A percentile compares a stretch with the other conserved stretches of the same genome.
Evolutionary conservation across 2,329 filamentous ascomycete genomes (phyloP).

Genomic region (Raffaelea deltoideospora): DNA sequence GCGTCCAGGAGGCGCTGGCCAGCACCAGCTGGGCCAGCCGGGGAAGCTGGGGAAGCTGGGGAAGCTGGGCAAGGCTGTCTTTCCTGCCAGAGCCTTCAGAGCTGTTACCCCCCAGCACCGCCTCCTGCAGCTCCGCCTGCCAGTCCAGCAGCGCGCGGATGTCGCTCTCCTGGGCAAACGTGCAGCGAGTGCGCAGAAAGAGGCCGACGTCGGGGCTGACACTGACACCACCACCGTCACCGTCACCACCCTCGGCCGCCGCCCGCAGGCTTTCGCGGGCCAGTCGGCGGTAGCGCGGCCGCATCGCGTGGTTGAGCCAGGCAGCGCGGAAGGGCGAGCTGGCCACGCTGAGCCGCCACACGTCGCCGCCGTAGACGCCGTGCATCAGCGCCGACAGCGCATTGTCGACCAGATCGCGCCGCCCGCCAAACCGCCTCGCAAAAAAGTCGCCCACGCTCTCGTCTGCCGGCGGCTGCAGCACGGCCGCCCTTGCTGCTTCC

Average conservation of each 20-base stretch:
- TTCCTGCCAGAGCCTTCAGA: too few relatives aligned
- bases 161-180: slow-evolving; percentile 1
- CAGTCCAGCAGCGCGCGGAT: slow-evolving; percentile 7
- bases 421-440: slow-evolving; percentile 31
- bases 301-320: slow-evolving; percentile 5
- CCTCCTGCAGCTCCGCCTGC: too few relatives aligned
- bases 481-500: slow-evolving; percentile 7
- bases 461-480: slow-evolving; percentile 25
- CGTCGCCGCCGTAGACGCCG: slow-evolving; percentile 85
- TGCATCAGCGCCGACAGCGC: slow-evolving; percentile 63
- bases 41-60: too few relatives aligned
- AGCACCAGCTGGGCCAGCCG: slow-evolving; percentile 14
- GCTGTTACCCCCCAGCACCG: too few relatives aligned
- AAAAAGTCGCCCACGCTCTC: slow-evolving; percentile 60
- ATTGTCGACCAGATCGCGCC: slow-evolving; percentile 48
- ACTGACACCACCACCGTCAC: too few relatives aligned
- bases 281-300: too few relatives aligned
- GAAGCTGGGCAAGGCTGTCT: too few relatives aligned
- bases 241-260: too few relatives aligned
- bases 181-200: too few relatives aligned
- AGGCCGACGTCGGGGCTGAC: too few relatives aligned
- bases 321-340: slow-evolving; percentile 7
- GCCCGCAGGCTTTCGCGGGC: too few relatives aligned
- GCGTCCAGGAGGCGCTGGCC: slow-evolving; percentile 15
- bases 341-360: slow-evolving; percentile 56